Conservation (phyloP, 2,329 filamentous ascomycete species). For the Fusarium scirpi region DNA sequence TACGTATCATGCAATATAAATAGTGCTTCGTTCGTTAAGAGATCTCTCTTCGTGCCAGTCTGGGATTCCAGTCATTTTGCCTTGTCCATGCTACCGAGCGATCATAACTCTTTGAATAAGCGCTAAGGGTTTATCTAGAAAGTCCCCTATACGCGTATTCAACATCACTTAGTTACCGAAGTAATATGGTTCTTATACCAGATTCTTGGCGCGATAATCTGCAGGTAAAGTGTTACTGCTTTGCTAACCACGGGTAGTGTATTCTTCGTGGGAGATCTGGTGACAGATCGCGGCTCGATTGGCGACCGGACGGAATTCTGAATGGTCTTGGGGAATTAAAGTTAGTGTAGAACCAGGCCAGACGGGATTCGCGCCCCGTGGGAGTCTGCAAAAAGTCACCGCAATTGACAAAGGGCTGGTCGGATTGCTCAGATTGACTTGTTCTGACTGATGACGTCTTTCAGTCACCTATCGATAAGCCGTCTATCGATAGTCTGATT, state of each 20-base stretch:
- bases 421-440: neutral
- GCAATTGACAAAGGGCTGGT: neutral
- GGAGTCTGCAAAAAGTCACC: neutral
- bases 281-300: neutral
- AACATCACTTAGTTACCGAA: no score
- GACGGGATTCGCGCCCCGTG: no score
- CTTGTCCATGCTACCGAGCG: no score
- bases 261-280: neutral
- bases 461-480: neutral
- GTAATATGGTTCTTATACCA: no score
- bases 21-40: neutral
- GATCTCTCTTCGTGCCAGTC: no score
- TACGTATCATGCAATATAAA: neutral
- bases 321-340: neutral
- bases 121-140: no score
- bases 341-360: neutral
- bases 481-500: neutral
- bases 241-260: neutral
- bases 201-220: no score
- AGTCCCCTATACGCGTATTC: no score
- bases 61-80: no score
- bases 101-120: no score
- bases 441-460: neutral
- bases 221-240: neutral
- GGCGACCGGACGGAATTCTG: neutral